Percentiles rank a stretch among this genome's conserved stretches.
phyloP scores from a whole-genome alignment of 108 stramenopile species.

The Seminavis robusta region DNA sequence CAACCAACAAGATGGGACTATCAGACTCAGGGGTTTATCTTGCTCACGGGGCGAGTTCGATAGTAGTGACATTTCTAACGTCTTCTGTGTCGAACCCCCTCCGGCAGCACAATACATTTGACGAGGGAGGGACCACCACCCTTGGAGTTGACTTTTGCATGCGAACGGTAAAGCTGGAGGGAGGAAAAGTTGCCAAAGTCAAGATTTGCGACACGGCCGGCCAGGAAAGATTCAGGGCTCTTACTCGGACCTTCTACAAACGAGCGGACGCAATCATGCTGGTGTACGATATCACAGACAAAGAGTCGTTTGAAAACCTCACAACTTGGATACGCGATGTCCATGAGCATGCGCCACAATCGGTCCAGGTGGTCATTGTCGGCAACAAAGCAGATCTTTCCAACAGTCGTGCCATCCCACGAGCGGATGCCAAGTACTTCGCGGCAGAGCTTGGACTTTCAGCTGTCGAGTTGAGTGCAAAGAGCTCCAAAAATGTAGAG shows the following conservation, averaged over 20 bases:
- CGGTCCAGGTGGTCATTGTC: conserved; percentile 92
- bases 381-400: conserved; percentile 94
- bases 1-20: no score
- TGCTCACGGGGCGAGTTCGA: no score
- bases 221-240: conserved; percentile 97
- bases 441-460: conserved; percentile 95
- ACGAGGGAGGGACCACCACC: conserved; percentile 97
- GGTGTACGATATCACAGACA: conserved; percentile 96
- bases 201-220: conserved; percentile 99
- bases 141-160: conserved; percentile 99
- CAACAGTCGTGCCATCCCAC: conserved; percentile 84
- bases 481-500: conserved; percentile 95
- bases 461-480: conserved; percentile 95
- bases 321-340: conserved; percentile 98
- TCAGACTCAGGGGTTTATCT: no score
- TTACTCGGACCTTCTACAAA: conserved; percentile 95
- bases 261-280: conserved; percentile 97
- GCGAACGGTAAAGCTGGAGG: conserved; percentile 94
- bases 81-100: no score
- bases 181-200: conserved; percentile 91
- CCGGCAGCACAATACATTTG: conserved; percentile 98
- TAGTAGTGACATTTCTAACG: no score
- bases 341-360: conserved; percentile 96
- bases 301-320: conserved; percentile 97
- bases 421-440: conserved; percentile 91